Base-by-base conservation (phyloP, 148 eudicot genomes). In the Chenopodium formosanum region DNA sequence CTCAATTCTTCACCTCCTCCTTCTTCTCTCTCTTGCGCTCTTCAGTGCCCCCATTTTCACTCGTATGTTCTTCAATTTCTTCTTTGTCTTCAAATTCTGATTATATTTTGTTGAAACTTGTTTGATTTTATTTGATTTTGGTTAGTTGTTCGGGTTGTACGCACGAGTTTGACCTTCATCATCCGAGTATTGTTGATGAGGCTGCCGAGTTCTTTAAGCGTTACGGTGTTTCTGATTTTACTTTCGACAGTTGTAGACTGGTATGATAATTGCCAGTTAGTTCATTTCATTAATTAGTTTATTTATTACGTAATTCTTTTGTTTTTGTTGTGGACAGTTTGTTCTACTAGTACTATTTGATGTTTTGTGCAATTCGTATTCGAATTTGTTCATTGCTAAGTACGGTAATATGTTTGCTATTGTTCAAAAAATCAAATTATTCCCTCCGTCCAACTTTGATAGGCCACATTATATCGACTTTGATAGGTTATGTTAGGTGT, bases 81-180 rank as follows among this genome's bases (percentile, higher is more conserved):
- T 78, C 25, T 71, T 74, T 40, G 16, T 9, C 3, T 22, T 74
- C 44, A 27, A 2, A 23, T 44, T 9, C 32, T 9, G 17, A n/a
- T 80, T 76, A 3, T 1, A 68, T 70, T 69, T 7, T 37, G 73
- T 76, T 70, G n/a, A 2, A 66, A 12, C 80, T 58, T 10, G 13
- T 68, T 68, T 44, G 9, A 32, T 32, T 9, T 31, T 9, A 53
- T n/a, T 0, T 58, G 71, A 52, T 71, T 74, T 12, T 69, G 76
- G 13, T 53, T 82, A 93, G 98, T 83, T 93, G 99, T 73, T 95
- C 97, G 19, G 99, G 99, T 47, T 96, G 99, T 81, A 90, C 91
- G 40, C 91, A 92, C 22, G 97, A 96, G 87, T 83, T 86, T 84
- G 84, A 94, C 76, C 94, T 96, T 63, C 97, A 96, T 76, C 90